Evolutionary conservation across 2,329 filamentous ascomycete genomes (phyloP).

Genomic region (Corinectria fuckeliana): DNA sequence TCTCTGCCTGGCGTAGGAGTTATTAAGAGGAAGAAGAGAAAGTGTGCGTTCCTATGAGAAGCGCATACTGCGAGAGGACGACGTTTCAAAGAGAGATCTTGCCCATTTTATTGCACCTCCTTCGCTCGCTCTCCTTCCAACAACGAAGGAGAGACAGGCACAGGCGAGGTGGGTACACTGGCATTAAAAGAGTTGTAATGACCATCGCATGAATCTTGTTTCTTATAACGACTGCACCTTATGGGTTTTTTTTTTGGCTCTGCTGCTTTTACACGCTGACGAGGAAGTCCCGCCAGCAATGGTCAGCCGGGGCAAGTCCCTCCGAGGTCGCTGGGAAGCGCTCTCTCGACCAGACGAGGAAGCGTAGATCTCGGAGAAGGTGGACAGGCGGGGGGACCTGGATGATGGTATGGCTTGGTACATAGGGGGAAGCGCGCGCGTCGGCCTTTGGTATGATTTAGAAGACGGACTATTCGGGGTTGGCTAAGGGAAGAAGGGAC

Average conservation of each 20-base stretch:
- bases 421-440: slow-evolving; percentile 34
- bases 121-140: slow-evolving; percentile 24
- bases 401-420: slow-evolving; percentile 30
- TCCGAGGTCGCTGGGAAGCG: slow-evolving; percentile 31
- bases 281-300: slow-evolving; percentile 29
- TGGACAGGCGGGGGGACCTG: slow-evolving; percentile 24
- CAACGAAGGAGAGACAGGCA: slow-evolving; percentile 23
- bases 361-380: slow-evolving; percentile 25
- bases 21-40: slow-evolving; percentile 82
- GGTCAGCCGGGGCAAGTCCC: slow-evolving; percentile 23
- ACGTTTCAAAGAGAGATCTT: slow-evolving; percentile 27
- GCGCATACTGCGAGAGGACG: slow-evolving; percentile 16
- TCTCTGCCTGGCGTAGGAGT: slow-evolving; percentile 52
- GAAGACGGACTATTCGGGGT: slow-evolving; percentile 29
- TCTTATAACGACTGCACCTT: slow-evolving; percentile 44
- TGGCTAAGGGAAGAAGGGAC: slow-evolving; percentile 6
- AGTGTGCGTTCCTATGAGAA: slow-evolving; percentile 77
- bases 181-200: slow-evolving; percentile 50
- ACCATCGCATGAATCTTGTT: slow-evolving; percentile 48
- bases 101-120: slow-evolving; percentile 21
- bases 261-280: slow-evolving; percentile 25
- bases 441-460: slow-evolving; percentile 36
- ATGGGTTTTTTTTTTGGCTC: slow-evolving; percentile 31
- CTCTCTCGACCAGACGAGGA: slow-evolving; percentile 26
- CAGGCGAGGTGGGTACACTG: slow-evolving; percentile 28